Evolutionary conservation across 2,329 filamentous ascomycete genomes (phyloP).

Genomic region (Fusarium decemcellulare): DNA sequence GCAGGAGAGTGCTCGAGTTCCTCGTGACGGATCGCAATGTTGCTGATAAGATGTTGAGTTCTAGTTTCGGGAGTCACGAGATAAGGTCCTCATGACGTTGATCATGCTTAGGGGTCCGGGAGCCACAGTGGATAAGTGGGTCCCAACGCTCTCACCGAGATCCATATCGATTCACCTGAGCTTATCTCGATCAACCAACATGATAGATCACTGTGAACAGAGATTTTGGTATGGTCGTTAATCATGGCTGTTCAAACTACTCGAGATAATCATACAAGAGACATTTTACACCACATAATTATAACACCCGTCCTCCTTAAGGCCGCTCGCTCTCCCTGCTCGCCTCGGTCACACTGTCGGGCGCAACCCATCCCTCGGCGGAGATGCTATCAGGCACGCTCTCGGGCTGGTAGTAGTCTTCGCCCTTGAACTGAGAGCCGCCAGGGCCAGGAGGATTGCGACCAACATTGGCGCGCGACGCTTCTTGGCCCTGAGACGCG

Average conservation of each 20-base stretch:
- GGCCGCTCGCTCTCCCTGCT: slow-evolving; percentile 45
- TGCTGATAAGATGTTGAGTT: slow-evolving; percentile 26
- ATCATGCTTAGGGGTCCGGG: slow-evolving; percentile 32
- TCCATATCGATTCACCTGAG: background rate
- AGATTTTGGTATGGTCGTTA: slow-evolving; percentile 10
- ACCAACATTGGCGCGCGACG: slow-evolving; percentile 56
- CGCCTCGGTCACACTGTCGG: slow-evolving; percentile 57
- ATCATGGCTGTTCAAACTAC: slow-evolving; percentile 30
- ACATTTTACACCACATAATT: slow-evolving; percentile 1
- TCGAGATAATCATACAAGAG: slow-evolving; percentile 23
- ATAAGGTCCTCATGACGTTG: slow-evolving; percentile 42
- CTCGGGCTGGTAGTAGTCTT: slow-evolving; percentile 58
- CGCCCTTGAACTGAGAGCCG: slow-evolving; percentile 57
- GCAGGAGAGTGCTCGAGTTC: too few species aligned
- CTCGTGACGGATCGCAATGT: background rate
- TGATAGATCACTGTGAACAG: background rate
- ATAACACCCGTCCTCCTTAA: slow-evolving; percentile 1
- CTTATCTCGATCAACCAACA: too few species aligned
- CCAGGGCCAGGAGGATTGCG: slow-evolving; percentile 51
- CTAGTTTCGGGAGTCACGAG: slow-evolving; percentile 34
- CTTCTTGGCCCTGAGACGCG: slow-evolving; percentile 53
- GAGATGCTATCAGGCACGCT: slow-evolving; percentile 59
- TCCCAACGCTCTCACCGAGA: slow-evolving; percentile 10
- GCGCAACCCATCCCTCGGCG: slow-evolving; percentile 58
- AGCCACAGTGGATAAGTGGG: slow-evolving; percentile 21